Conservation (phyloP, 495 filamentous ascomycete genomes). For the Aspergillus panamensis region DNA sequence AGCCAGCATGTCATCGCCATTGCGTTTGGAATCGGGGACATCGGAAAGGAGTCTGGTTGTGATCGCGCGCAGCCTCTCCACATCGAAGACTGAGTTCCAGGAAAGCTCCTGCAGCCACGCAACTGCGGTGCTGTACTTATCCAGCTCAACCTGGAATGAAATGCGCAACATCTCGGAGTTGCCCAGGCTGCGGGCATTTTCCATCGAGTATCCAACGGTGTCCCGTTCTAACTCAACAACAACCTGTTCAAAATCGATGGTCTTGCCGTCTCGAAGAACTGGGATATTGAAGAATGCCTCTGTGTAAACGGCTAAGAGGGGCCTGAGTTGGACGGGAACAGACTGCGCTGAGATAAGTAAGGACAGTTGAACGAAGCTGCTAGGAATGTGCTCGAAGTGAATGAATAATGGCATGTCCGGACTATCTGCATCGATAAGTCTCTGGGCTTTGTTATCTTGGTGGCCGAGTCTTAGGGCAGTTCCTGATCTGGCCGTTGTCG, state of each 20-base stretch:
- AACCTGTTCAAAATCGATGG: slow-evolving; percentile 84
- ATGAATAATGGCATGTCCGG: slow-evolving; percentile 73
- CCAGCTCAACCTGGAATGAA: slow-evolving; percentile 78
- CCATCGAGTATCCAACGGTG: slow-evolving; percentile 77
- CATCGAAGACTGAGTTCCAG: slow-evolving; percentile 84
- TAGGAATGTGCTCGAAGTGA: slow-evolving; percentile 92
- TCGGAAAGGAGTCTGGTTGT: slow-evolving; percentile 86
- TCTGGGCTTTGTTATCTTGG: slow-evolving; percentile 67
- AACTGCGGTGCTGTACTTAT: slow-evolving; percentile 80
- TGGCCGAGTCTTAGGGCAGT: slow-evolving; percentile 66
- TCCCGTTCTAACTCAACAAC: slow-evolving; percentile 86
- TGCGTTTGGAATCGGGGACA: slow-evolving; percentile 88
- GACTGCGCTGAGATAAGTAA: slow-evolving; percentile 72
- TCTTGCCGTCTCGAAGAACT: slow-evolving; percentile 70
- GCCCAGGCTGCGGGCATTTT: slow-evolving; percentile 59
- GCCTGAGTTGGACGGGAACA: slow-evolving; percentile 70
- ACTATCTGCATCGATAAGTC: slow-evolving; percentile 67
- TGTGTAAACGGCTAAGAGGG: slow-evolving; percentile 76
- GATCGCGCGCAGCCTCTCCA: slow-evolving; percentile 73
- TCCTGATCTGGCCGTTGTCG: slow-evolving; percentile 80
- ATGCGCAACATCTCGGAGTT: slow-evolving; percentile 79
- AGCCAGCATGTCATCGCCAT: slow-evolving; percentile 62
- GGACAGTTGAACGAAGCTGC: slow-evolving; percentile 81
- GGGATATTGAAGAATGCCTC: slow-evolving; percentile 94
- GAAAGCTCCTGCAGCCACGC: slow-evolving; percentile 83